Evolutionary conservation across 192 early-diverging fungal species (phyloP), one percentile per base, ranked within the genome.

Genomic region (Backusella psychrophila): DNA sequence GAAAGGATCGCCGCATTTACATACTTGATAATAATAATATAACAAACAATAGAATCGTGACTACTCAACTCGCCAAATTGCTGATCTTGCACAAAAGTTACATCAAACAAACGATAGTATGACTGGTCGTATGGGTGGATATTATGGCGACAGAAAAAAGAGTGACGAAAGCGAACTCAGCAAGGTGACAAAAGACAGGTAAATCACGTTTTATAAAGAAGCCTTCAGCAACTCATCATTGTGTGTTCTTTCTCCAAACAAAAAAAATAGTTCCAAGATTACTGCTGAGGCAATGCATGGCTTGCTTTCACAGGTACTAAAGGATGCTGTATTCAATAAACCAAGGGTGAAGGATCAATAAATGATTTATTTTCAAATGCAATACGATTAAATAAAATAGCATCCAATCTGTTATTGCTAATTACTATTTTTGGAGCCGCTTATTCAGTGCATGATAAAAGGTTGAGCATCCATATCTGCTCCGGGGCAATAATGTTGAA

Each of bases 241-340:
- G 33, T 33, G 33, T 33, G 33, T 36, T 26, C 38, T 23, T 21
- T 26, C 63, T 39, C 42, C 39, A 36, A 67, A n/a, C 39, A 46
- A 42, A 53, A 38, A 59, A 52, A 39, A 41, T 41, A 93, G 92
- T 71, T 87, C 90, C 39, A 95, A 93, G 75, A 94, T 95, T 38
- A 87, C 91, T 5, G 85, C 87, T 9, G 95, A 96, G 75, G 90
- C 90, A n/a, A 82, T 86, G 0, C 95, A 96, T 78, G 94, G 93
- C 1, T 74, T 94, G 65, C 89, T 96, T 69, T 86, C 91, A 7
- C 95, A 96, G 75, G 91, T 96, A 6, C 79, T 96, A n/a, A 96
- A 96, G 74, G 85, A 93, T 71, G 75, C 91, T 11, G 75, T 96
- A 26, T 96, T 96, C 80, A 96, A 93, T 72, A 71, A 21, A 6